Evolutionary conservation across 2,329 filamentous ascomycete species (phyloP).

Genomic region (Nothophaeocryptopus gaeumannii): DNA sequence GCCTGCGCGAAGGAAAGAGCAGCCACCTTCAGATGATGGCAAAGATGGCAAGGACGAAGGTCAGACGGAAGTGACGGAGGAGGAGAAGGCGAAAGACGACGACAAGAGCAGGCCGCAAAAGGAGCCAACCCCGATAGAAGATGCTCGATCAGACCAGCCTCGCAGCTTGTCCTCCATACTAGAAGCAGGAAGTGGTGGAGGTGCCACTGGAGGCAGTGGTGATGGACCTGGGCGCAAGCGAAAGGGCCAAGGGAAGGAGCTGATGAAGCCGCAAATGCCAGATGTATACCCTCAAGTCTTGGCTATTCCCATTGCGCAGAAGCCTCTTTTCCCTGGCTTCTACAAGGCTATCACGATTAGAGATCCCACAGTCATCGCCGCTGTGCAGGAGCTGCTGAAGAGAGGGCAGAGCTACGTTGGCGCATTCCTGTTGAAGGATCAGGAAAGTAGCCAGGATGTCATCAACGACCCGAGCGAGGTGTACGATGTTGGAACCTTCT

Average conservation of each 20-base stretch:
- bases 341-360: slow-evolving; percentile 98
- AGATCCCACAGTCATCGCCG: slow-evolving; percentile 84
- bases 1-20: slow-evolving; percentile 54
- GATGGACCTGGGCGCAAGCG: slow-evolving; percentile 69
- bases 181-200: slow-evolving; percentile 60
- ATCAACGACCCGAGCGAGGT: slow-evolving; percentile 90
- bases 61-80: slow-evolving; percentile 40
- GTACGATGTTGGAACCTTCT: slow-evolving; percentile 94
- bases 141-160: slow-evolving; percentile 29
- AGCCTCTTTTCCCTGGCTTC: slow-evolving; percentile 93
- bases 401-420: slow-evolving; percentile 95
- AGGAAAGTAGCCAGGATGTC: slow-evolving; percentile 87
- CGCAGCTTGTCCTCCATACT: slow-evolving; percentile 12
- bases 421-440: slow-evolving; percentile 95
- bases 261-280: slow-evolving; percentile 85
- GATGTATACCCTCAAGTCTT: slow-evolving; percentile 97
- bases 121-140: slow-evolving; percentile 52
- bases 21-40: slow-evolving; percentile 49
- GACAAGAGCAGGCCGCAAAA: slow-evolving; percentile 49
- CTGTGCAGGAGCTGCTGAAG: slow-evolving; percentile 95
- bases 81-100: slow-evolving; percentile 36
- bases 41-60: slow-evolving; percentile 40
- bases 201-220: slow-evolving; percentile 49
- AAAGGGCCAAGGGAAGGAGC: slow-evolving; percentile 64
- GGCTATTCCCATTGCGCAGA: slow-evolving; percentile 90